Percentiles rank a stretch among this genome's conserved stretches.
These are phyloP conservation scores for Stephania yunnanensis DNA, from an alignment of 164 flowering plant genomes.

Conservation along the genomic window DNA sequence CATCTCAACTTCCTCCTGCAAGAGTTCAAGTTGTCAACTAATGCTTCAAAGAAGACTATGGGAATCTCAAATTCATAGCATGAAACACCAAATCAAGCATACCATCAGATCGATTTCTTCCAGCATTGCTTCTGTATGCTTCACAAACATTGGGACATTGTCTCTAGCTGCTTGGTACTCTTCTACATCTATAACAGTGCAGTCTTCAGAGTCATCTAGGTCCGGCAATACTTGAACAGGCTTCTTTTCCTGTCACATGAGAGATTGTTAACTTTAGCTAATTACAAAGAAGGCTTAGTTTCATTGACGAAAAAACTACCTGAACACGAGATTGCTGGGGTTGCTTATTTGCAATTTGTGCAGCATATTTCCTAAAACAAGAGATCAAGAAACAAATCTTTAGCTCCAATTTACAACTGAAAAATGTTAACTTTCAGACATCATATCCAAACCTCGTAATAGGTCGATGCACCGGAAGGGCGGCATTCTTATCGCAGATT, in stretches of 20 bases:
- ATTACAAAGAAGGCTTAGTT: neutral
- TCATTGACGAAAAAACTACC: slow-evolving; percentile 19
- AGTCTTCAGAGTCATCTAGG: slow-evolving; percentile 30
- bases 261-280: no score
- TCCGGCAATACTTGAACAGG: slow-evolving; percentile 13
- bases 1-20: slow-evolving; percentile 74
- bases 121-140: slow-evolving; percentile 65
- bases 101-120: slow-evolving; percentile 73
- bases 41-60: neutral
- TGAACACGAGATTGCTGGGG: slow-evolving; percentile 19
- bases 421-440: neutral
- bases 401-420: neutral
- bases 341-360: slow-evolving; percentile 53
- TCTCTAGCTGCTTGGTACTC: slow-evolving; percentile 29
- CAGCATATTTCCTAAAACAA: slow-evolving; percentile 62
- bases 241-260: slow-evolving; percentile 14
- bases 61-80: neutral
- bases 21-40: neutral
- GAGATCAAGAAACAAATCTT: slow-evolving; percentile 8
- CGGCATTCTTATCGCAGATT: slow-evolving; percentile 32
- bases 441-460: slow-evolving; percentile 52
- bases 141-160: slow-evolving; percentile 57
- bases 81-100: neutral
- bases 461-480: slow-evolving; percentile 50
- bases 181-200: slow-evolving; percentile 43